phyloP scores from a whole-genome alignment of 2,329 filamentous ascomycete genomes.

The Trichophyton verrucosum region DNA sequence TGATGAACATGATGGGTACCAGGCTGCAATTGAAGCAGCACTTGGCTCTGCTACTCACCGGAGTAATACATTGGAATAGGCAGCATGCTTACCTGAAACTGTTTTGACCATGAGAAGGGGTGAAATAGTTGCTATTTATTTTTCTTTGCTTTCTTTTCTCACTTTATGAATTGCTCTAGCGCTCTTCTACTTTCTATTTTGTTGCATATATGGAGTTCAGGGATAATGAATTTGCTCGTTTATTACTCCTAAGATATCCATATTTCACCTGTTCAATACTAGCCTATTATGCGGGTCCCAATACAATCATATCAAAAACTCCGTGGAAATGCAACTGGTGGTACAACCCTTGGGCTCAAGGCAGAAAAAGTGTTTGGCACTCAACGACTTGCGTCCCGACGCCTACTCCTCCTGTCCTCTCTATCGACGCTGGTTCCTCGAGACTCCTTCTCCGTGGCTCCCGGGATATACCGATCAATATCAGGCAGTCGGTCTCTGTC shows the following conservation, averaged over 20 bases:
- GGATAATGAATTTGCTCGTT: neutral
- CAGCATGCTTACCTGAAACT: neutral
- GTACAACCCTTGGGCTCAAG: neutral
- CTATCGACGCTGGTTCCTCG: conserved; percentile 11
- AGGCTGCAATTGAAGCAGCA: conserved; percentile 28
- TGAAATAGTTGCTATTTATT: no score
- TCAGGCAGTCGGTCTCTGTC: conserved; percentile 22
- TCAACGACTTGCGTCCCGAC: conserved; percentile 20
- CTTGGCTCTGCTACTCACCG: neutral
- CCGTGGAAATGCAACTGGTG: neutral
- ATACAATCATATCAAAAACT: neutral
- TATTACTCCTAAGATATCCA: neutral
- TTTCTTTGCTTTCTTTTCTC: neutral
- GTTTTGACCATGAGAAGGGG: neutral
- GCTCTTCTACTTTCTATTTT: neutral
- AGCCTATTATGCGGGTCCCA: no score
- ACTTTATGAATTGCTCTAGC: neutral
- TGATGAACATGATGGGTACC: conserved; percentile 73
- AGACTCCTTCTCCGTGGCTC: conserved; percentile 12
- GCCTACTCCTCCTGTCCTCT: conserved; percentile 14
- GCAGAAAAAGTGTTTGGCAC: neutral
- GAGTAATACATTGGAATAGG: neutral
- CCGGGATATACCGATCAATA: conserved; percentile 37
- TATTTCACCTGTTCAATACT: no score
- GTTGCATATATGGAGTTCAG: neutral